Evolutionary conservation across 805 yeast species (phyloP), one percentile per base, ranked within the genome.

Genomic region (Teunomyces atbi): DNA sequence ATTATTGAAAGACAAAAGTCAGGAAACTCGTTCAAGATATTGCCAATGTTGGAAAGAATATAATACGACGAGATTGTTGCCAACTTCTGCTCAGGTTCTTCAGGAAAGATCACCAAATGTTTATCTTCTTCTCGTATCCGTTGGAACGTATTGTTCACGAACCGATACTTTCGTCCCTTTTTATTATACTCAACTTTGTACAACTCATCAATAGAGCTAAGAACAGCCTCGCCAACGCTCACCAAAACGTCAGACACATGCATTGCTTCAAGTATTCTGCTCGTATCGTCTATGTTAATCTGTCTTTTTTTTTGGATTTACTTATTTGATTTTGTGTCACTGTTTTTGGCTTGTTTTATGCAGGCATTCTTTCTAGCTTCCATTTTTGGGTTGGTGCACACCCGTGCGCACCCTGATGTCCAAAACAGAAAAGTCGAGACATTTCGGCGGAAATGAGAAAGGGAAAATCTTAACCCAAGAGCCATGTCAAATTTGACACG

Each of bases 61-160:
- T 56, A 56, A 56, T 71, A 78, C 6, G 81, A 66, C 34, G 79
- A 76, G 2, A 66, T 52, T 3, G 71, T 59, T 4, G 81, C 65
- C 11, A 66, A 52, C 35, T 68, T 66, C 43, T 60, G 57, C n/a
- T 54, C 54, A 5, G 60, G 50, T 38, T 61, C 48, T 41, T 53
- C 65, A 5, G 61, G 74, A 53, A 57, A 53, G 12, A 79, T 66
- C 8, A 77, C 64, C 39, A 79, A 59, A 53, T 73, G 77, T 54
- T 77, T 79, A 44, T 74, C 73, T 52, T 74, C 78, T 41, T 74
- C 78, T 36, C 74, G 65, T 5, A 79, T 63, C 45, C 82, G 56
- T 45, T 75, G 76, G 54, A 78, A 78, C 37, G 65, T 64, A 46
- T 78, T 77, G 54, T 74, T 69, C 41, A 77, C 73, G 44, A 74